Base-by-base conservation (phyloP, 2,329 filamentous ascomycete species). In the Calycina marina region DNA sequence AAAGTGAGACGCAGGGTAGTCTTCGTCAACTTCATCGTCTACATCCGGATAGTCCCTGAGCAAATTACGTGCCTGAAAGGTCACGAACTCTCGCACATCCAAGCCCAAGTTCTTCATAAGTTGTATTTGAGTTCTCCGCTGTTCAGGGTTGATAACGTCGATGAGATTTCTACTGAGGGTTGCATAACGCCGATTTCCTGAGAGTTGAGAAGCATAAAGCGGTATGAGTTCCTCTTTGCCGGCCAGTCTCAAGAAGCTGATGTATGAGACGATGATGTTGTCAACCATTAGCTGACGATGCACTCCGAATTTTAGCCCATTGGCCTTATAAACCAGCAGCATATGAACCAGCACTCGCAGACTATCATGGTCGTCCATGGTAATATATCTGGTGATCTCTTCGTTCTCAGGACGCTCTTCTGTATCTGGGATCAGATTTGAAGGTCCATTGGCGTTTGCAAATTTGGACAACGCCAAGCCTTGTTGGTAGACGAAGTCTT, bases 171-270 rank as follows among this genome's bases (percentile, higher is more conserved):
- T 69, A 36, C 77, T 82, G 30, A 98, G 65, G 11, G 77, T 76
- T 34, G 74, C 68, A 44, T 84, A 75, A 39, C 69, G 67, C 40
- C 77, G 67, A 9, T 71, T 61, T 5, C 64, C 59, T 6, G 71
- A 65, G 9, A 98, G 63, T 45, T 83, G 77, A 6, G 84, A 84
- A 40, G 82, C 86, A 54, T 98, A 98, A 1, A 93, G 61, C 1
- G 90, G 86, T 34, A 93, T 79, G 25, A 90, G 59, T 40, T 88
- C 77, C 37, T 79, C 72, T 34, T 90, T 71, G 18, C 74, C 72
- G 11, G 72, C 70, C 28, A 78, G 65, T 26, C 81, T 73, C 22
- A 98, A 59, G 39, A 80, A 76, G 45, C 80, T 79, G 34, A 92
- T 78, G 52, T 96, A 96, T 4, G 72, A 76, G 1, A 79, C 73